These are phyloP conservation scores for Colletotrichum chlorophyti DNA, from an alignment of 2,329 filamentous ascomycete species.

Conservation along the genomic window DNA sequence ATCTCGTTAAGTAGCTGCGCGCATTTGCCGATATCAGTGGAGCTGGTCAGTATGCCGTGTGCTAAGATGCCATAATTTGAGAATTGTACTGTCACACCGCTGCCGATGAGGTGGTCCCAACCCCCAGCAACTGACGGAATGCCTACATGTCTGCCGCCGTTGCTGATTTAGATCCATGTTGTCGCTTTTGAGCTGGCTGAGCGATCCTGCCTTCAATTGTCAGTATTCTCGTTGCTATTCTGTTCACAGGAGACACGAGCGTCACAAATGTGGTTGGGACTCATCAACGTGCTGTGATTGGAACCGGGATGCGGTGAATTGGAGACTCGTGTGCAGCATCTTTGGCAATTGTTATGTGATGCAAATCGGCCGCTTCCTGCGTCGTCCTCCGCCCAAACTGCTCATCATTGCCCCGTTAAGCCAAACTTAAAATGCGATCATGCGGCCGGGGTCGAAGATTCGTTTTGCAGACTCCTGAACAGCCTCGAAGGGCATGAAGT, in stretches of 20 bases:
- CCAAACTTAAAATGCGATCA: conserved; percentile 12
- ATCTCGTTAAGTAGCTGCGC: not conserved
- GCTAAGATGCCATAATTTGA: not conserved
- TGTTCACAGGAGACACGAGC: too few relatives aligned
- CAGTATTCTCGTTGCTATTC: conserved; percentile 8
- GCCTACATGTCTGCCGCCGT: conserved; percentile 1
- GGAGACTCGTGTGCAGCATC: too few relatives aligned
- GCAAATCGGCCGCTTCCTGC: too few relatives aligned
- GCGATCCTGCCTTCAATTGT: not conserved
- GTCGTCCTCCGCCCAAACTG: too few relatives aligned
- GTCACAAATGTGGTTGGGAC: too few relatives aligned
- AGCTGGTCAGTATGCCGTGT: not conserved
- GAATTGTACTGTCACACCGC: not conserved
- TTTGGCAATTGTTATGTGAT: too few relatives aligned
- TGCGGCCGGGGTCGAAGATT: conserved; percentile 2
- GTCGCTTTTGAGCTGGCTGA: not conserved
- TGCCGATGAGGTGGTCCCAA: conserved; percentile 5
- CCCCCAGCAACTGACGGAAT: not conserved
- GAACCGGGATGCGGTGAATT: too few relatives aligned
- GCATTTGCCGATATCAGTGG: conserved; percentile 6
- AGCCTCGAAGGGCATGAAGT: conserved; percentile 43
- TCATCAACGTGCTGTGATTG: too few relatives aligned
- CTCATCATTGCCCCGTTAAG: too few relatives aligned
- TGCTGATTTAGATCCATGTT: conserved; percentile 8
- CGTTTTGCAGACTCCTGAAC: conserved; percentile 40